phyloP scores from a whole-genome alignment of 306 rosid genomes.

The Cucurbita pepo region DNA sequence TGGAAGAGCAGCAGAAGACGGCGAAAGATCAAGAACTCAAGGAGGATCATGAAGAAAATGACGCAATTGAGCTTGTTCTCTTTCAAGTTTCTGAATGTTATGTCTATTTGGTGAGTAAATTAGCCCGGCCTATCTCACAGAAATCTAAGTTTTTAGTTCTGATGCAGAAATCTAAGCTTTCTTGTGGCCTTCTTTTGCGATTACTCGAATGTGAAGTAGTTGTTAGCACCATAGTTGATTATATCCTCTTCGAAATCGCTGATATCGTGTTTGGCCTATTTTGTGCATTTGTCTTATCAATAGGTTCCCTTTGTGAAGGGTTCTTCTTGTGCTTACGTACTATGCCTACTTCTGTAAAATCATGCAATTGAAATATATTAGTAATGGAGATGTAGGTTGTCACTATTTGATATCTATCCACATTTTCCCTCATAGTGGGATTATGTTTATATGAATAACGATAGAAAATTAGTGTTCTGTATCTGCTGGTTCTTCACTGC shows the following conservation, averaged over 20 bases:
- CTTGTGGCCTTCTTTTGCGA: neutral
- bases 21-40: constrained; percentile 23
- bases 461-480: neutral
- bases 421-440: neutral
- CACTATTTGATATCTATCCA: neutral
- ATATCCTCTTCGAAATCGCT: neutral
- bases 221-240: neutral
- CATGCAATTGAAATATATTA: neutral
- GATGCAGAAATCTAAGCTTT: neutral
- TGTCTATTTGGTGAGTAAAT: constrained; percentile 60
- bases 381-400: neutral
- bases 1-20: constrained; percentile 42
- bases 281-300: neutral
- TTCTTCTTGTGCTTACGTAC: neutral
- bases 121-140: neutral
- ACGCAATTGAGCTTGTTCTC: constrained; percentile 71
- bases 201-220: neutral
- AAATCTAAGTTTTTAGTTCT: neutral
- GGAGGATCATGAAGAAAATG: constrained; percentile 36
- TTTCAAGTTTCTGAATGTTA: constrained; percentile 92
- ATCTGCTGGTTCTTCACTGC: neutral
- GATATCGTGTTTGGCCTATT: neutral
- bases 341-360: neutral
- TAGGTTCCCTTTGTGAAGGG: neutral
- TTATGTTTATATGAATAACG: neutral